Conservation (phyloP, 257 asterid genomes). For the Nicotiana noctiflora region DNA sequence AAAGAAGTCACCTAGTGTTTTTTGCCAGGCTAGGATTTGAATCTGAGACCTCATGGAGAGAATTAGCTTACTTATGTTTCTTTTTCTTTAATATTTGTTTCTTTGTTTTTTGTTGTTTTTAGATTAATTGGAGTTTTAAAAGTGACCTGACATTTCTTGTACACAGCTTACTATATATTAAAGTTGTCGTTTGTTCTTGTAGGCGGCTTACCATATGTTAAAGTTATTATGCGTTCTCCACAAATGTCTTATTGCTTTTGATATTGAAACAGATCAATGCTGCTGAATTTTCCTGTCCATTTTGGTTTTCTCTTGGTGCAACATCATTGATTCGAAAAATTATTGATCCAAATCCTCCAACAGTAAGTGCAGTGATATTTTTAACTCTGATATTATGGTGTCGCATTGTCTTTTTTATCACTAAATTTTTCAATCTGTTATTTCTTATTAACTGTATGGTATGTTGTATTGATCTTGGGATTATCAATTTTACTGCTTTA, state of each 20-base stretch:
- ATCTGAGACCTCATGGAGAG: too few relatives aligned
- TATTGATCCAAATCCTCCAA: slow-evolving; percentile 77
- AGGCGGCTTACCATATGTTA: not conserved
- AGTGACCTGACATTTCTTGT: not conserved
- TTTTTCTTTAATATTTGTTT: not conserved
- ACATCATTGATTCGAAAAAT: slow-evolving; percentile 58
- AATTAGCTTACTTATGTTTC: not conserved
- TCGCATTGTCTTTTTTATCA: not conserved
- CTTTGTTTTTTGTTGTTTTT: not conserved
- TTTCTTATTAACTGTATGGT: too few relatives aligned
- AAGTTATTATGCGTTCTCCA: not conserved
- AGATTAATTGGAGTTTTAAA: not conserved
- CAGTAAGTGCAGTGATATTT: slow-evolving; percentile 43
- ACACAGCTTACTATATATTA: not conserved
- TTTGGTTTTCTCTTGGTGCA: slow-evolving; percentile 78
- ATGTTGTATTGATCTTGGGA: too few relatives aligned
- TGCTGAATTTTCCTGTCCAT: slow-evolving; percentile 82
- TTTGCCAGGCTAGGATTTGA: too few relatives aligned
- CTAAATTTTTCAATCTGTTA: not conserved
- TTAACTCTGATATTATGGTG: not conserved
- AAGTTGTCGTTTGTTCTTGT: not conserved
- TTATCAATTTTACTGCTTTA: too few relatives aligned
- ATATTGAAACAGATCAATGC: slow-evolving; percentile 54
- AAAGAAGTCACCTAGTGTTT: too few relatives aligned
- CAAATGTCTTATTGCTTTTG: slow-evolving; percentile 15